Evolutionary conservation across 257 asterid genomes (phyloP).

Genomic region (Cordia subcordata): DNA sequence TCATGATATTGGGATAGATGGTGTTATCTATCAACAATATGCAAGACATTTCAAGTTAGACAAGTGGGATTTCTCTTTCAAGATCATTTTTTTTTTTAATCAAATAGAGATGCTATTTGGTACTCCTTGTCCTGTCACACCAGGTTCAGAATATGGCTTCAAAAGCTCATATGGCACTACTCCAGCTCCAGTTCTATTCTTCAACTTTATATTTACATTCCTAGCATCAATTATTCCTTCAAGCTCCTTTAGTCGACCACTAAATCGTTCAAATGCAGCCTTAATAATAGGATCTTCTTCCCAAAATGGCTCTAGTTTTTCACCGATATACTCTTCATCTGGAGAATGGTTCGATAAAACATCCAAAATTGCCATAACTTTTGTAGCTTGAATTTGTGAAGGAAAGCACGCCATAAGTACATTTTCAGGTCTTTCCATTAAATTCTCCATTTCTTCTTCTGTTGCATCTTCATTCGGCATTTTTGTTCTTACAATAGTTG

Average conservation of each 20-base stretch:
- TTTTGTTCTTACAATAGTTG: constrained; percentile 45
- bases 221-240: constrained; percentile 63
- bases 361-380: constrained; percentile 47
- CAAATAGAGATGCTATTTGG: constrained; percentile 82
- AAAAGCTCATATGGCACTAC: constrained; percentile 62
- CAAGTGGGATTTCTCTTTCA: too few species aligned
- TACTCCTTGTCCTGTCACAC: constrained; percentile 71
- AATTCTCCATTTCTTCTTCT: constrained; percentile 28
- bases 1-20: too few species aligned
- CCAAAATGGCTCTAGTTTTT: constrained; percentile 34
- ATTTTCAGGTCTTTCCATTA: constrained; percentile 51
- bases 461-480: constrained; percentile 67
- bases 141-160: constrained; percentile 62
- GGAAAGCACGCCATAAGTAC: constrained; percentile 55
- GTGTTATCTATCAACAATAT: too few species aligned
- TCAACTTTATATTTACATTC: constrained; percentile 28
- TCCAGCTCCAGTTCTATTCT: constrained; percentile 77
- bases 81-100: background rate
- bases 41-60: too few species aligned
- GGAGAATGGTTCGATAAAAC: constrained; percentile 75
- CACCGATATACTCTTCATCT: constrained; percentile 76
- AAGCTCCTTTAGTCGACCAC: constrained; percentile 45
- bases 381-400: constrained; percentile 55
- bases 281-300: constrained; percentile 30
- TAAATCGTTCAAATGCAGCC: constrained; percentile 46